Base-by-base conservation (phyloP, 169 alveolate species). In the Cystoisospora suis region DNA sequence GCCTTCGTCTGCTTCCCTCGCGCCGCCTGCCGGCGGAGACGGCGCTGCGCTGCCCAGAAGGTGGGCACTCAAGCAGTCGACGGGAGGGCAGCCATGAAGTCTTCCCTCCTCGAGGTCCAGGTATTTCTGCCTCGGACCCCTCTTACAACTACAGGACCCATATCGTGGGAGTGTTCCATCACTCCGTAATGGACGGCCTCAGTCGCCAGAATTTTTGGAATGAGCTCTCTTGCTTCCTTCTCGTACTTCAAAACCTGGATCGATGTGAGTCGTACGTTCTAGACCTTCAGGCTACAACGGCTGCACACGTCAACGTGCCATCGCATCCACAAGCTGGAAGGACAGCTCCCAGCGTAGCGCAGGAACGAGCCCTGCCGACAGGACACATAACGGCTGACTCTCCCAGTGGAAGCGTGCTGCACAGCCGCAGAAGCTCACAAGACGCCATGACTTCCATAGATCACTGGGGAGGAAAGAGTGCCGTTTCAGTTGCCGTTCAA, bases 151-250 rank as follows among this genome's bases (percentile, higher is more conserved):
- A 86, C 49, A 87, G 94, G 56, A 91, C 95, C 34, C 89, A 92
- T 80, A 77, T 93, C n/a, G 38, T 93, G 56, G 95, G 94, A 2
- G 86, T 93, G 23, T 93, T 93, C 47, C 95, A 93, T 45, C 95
- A 93, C 90, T 91, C 95, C 80, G 86, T 90, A 45, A 91, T 93
- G 87, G 95, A 93, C 58, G 95, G 95, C 47, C 56, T 93, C 27
- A 91, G 94, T 81, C 87, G 95, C 34, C 93, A 93, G 72, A 80
- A 93, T 34, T 93, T 93, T 61, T 93, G 95, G 95, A 92, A 92
- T 20, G 95, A 93, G 56, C 47, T 88, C 5, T 44, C 70, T 6
- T 32, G 83, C 42, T 65, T 59, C 32, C 65, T 88, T 32, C 65
- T 59, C 32, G 38, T 42, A 20, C 38, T 88, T 12, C 47, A 86